phyloP scores from a whole-genome alignment of 108 stramenopile species.

The Fistulifera solaris region DNA sequence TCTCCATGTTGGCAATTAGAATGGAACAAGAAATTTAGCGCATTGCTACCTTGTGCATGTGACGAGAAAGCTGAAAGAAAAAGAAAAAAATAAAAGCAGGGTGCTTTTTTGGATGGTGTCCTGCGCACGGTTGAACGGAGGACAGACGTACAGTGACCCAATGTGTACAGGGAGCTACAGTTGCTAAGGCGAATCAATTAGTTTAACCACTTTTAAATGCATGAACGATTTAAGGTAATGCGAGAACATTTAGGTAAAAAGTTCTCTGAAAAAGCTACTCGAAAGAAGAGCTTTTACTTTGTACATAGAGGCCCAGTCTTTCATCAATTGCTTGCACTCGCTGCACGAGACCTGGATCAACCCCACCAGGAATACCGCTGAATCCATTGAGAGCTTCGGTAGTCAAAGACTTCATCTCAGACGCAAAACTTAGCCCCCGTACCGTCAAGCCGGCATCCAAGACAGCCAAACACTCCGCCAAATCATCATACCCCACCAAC shows the following conservation, averaged over 20 bases:
- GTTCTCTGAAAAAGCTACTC: too few species aligned
- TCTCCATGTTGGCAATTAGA: not conserved
- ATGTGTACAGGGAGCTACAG: too few species aligned
- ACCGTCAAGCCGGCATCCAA: conserved; percentile 68
- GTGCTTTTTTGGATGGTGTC: too few species aligned
- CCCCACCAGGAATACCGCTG: conserved; percentile 33
- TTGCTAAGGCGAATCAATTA: too few species aligned
- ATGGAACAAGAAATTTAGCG: too few species aligned
- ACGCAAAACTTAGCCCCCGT: conserved; percentile 54
- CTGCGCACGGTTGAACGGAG: too few species aligned
- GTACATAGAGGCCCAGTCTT: conserved; percentile 4
- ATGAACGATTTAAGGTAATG: too few species aligned
- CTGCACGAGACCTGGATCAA: conserved; percentile 51
- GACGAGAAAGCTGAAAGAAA: conserved; percentile 12
- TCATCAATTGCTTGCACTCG: conserved; percentile 45
- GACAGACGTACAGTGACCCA: too few species aligned
- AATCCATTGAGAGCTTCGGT: conserved; percentile 71
- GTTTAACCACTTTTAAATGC: too few species aligned
- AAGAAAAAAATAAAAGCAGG: conserved; percentile 2
- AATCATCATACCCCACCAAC: conserved; percentile 62
- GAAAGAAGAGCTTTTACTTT: too few species aligned
- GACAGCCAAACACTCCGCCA: conserved; percentile 53
- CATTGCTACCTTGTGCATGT: too few species aligned
- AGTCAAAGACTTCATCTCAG: conserved; percentile 43
- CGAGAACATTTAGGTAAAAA: too few species aligned